Base-by-base conservation (phyloP, 2,329 filamentous ascomycete genomes). In the Chrysoporthe austroafricana region DNA sequence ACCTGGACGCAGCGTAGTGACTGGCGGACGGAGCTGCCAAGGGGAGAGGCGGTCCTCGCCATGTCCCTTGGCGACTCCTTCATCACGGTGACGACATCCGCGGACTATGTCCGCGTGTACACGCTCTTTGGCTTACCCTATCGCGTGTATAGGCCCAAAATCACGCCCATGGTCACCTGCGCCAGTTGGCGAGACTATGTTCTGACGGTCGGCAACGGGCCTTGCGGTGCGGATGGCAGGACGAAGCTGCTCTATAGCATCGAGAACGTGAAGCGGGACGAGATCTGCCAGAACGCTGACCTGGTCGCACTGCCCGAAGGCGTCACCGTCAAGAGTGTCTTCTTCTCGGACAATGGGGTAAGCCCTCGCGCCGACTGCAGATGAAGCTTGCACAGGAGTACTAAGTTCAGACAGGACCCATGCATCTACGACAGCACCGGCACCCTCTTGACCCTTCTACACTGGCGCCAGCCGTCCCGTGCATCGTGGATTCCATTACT, bases 371-470 rank as follows among this genome's bases (percentile, higher is more conserved):
- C 50, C 48, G 32, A 11, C 16, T 16, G 44, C 26, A 5, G 18
- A 11, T 11, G 26, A 21, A 7, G 42, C 13, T 32, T 16, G 52
- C 13, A 50, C 43, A 21, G 9, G 13, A 56, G 36, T 21, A 72
- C 62, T 59, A 68, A 64, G 59, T 36, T n/a, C 34, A 39, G 3
- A 34, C 70, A 93, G 90, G 94, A 99, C 74, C 96, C 96, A 7
- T 97, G 93, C 77, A 94, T 98, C 68, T 99, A 98, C 78, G 96
- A 98, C 78, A 93, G 92, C 5, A 93, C 92, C 1, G 96, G 96
- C 52, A 93, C 95, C 0, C 84, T 99, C 1, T 85, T 98, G 14
- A 91, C 95, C 1, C 86, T 98, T 2, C 85, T 97, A 57, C 94
- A 97, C 79, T 99, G 96, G 96, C 90, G 96, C 9, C 90, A 85